Evolutionary conservation across 768 basidiomycete genomes (phyloP).

Genomic region (Hortiboletus flavorubellus): DNA sequence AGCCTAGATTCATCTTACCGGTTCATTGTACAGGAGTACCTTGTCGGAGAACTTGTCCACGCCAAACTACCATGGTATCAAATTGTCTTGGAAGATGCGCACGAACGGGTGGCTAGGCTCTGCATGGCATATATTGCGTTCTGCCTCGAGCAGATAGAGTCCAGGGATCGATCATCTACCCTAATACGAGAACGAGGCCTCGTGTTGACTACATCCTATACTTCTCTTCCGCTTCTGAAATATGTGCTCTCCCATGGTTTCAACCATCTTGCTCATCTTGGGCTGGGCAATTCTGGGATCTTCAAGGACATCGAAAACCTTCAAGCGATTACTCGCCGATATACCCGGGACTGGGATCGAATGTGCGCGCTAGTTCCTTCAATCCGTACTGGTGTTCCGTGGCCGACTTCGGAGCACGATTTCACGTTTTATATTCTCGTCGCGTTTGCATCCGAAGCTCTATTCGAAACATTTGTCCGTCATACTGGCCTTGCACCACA

Average conservation of each 20-base stretch:
- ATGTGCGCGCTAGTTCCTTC: background rate
- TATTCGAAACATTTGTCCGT: background rate
- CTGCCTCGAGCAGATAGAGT: conserved; percentile 3
- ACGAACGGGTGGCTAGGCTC: conserved; percentile 1
- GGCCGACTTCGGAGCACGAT: conserved; percentile 3
- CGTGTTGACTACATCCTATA: background rate
- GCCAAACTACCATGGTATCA: background rate
- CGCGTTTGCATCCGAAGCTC: background rate
- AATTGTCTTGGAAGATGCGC: conserved; percentile 1
- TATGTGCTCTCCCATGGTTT: conserved; percentile 6
- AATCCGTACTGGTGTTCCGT: background rate
- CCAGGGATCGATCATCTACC: background rate
- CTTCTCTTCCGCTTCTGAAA: background rate
- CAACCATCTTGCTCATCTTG: background rate
- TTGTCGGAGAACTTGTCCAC: background rate
- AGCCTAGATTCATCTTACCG: background rate
- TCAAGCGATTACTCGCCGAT: background rate
- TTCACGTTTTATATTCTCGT: conserved; percentile 1
- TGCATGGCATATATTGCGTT: conserved; percentile 7
- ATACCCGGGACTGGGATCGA: background rate
- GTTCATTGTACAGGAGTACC: conserved; percentile 4
- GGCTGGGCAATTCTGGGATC: background rate
- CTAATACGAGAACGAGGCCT: background rate
- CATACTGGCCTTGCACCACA: background rate
- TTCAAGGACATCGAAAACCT: background rate